Conservation (phyloP, 352 stramenopile species). For the Phytophthora melonis region DNA sequence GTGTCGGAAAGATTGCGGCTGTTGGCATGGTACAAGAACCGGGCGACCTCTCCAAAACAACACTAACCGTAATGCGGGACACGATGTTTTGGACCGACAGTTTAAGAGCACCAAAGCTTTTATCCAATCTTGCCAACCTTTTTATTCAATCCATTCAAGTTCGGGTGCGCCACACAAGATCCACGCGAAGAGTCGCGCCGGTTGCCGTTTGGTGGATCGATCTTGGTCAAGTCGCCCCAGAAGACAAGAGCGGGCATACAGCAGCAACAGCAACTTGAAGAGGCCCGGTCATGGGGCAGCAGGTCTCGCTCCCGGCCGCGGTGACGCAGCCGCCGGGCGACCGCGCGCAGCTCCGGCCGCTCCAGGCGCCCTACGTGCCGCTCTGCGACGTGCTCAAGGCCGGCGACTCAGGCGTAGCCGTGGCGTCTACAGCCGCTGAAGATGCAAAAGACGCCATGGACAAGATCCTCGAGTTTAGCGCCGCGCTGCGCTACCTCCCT, state of each 20-base stretch:
- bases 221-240: conserved; percentile 27
- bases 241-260: conserved; percentile 12
- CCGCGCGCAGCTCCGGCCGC: conserved; percentile 27
- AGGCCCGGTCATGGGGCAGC: conserved; percentile 66
- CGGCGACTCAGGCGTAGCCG: conserved; percentile 46
- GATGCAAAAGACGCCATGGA: conserved; percentile 70
- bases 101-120: no score
- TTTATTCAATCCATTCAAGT: background rate
- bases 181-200: conserved; percentile 33
- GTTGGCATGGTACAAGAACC: no score
- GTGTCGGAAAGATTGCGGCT: no score
- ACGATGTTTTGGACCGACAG: no score
- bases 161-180: conserved; percentile 23
- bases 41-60: no score
- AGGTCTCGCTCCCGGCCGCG: conserved; percentile 44
- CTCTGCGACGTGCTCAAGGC: conserved; percentile 70
- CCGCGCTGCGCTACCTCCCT: conserved; percentile 57
- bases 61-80: no score
- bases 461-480: conserved; percentile 81
- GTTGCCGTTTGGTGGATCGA: background rate
- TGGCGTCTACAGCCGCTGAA: conserved; percentile 41
- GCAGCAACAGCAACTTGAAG: conserved; percentile 2
- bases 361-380: conserved; percentile 62
- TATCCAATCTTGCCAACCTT: background rate
- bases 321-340: conserved; percentile 23